Evolutionary conservation across 805 yeast genomes (phyloP), one percentile per base, ranked within the genome.

Genomic region (Wickerhamia fluorescens): DNA sequence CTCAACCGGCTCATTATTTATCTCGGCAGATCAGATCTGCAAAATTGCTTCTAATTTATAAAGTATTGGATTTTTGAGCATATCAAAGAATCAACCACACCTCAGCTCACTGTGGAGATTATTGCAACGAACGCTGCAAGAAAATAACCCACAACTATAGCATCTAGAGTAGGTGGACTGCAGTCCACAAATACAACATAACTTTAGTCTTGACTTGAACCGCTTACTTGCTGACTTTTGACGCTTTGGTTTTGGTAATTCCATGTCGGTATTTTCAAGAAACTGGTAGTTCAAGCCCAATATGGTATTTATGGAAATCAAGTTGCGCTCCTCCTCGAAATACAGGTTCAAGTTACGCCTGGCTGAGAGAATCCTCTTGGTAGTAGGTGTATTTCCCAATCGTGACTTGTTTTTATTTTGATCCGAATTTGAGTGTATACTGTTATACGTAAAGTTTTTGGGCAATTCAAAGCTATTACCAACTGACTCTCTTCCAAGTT

Each of bases 291-390:
- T 61, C 25, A 58, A 49, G 24, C 52, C 51, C 30, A 63, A 48
- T n/a, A 64, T 62, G 17, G 66, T 45, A 40, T 64, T 64, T 28
- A 63, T 51, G 14, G 66, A 51, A 7, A 64, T 57, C 40, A 61
- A 49, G 42, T 64, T 62, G 17, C 66, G 44, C 35, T 64, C 70
- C 37, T 64, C 69, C 42, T 64, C 70, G 33, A 63, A 62, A 36
- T 63, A 63, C 53, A 54, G 57, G 33, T 58, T 61, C 40, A 64
- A 53, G 42, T 61, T 64, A 22, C 70, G 45, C 18, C 61, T 45
- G 1, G 69, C 67, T 16, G 68, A 57, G 17, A 64, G 38, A 12
- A 64, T 61, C 27, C 47, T 52, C 42, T 63, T 63, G 4, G 70
- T 60, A 8, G 65, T 47, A 6, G 68, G 68, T 10, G 70, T 63